These are phyloP conservation scores for Phaeodactylum tricornutum DNA, from an alignment of 108 stramenopile species.

Conservation along the genomic window DNA sequence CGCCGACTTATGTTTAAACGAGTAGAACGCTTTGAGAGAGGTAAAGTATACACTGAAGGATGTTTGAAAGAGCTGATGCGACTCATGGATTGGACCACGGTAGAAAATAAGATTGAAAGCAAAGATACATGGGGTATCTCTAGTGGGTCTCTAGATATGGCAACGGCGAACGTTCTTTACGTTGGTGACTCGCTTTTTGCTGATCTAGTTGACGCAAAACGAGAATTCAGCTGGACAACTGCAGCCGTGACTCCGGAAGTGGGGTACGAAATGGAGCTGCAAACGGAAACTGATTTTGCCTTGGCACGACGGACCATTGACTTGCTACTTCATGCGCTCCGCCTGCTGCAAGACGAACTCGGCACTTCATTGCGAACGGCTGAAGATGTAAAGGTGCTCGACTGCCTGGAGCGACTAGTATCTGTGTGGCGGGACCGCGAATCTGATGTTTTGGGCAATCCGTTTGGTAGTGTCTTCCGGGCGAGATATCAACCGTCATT, in stretches of 20 bases:
- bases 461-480: slow-evolving; percentile 78
- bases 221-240: slow-evolving; percentile 84
- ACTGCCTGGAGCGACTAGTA: slow-evolving; percentile 57
- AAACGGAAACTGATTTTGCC: slow-evolving; percentile 35
- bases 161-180: slow-evolving; percentile 79
- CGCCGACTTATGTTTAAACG: slow-evolving; percentile 52
- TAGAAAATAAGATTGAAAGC: slow-evolving; percentile 2
- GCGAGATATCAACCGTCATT: slow-evolving; percentile 75
- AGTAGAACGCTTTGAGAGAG: slow-evolving; percentile 21
- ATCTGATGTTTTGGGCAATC: slow-evolving; percentile 63
- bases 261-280: slow-evolving; percentile 51
- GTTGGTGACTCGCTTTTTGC: slow-evolving; percentile 96
- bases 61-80: slow-evolving; percentile 66
- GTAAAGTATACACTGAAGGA: slow-evolving; percentile 65
- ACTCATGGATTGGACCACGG: slow-evolving; percentile 40
- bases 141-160: slow-evolving; percentile 30
- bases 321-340: slow-evolving; percentile 50
- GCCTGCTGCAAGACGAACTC: slow-evolving; percentile 48
- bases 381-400: slow-evolving; percentile 59
- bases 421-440: slow-evolving; percentile 72
- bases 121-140: not conserved
- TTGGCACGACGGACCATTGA: slow-evolving; percentile 60
- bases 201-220: slow-evolving; percentile 94
- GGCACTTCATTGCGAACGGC: slow-evolving; percentile 34
- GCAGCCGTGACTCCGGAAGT: slow-evolving; percentile 86